Percentiles rank a stretch among this genome's conserved stretches.
phyloP scores from a whole-genome alignment of 768 basidiomycete species.

The Lentinus brumalis region DNA sequence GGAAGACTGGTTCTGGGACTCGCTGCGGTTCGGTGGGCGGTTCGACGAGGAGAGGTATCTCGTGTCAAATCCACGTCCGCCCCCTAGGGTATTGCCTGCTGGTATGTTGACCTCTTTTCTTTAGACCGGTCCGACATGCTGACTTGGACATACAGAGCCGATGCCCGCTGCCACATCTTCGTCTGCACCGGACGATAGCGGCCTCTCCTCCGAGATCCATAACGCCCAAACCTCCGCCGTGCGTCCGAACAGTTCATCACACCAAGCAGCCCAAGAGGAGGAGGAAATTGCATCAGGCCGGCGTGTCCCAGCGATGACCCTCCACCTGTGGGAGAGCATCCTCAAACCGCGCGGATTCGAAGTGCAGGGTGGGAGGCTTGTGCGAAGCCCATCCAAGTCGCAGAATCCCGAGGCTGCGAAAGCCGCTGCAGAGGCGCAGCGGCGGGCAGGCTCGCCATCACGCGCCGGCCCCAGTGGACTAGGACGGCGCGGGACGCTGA shows the following conservation, averaged over 20 bases:
- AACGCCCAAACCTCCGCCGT: conserved; percentile 3
- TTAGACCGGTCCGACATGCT: neutral
- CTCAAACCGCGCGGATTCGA: conserved; percentile 70
- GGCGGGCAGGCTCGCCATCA: conserved; percentile 11
- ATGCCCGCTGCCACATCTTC: conserved; percentile 24
- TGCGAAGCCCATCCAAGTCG: conserved; percentile 61
- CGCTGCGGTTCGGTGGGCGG: conserved; percentile 65
- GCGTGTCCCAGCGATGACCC: conserved; percentile 61
- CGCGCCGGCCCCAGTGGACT: conserved; percentile 2
- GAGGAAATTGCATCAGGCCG: conserved; percentile 60
- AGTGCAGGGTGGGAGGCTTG: conserved; percentile 57
- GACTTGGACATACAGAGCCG: neutral
- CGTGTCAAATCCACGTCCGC: conserved; percentile 60
- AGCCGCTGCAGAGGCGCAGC: conserved; percentile 9
- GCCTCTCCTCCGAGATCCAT: conserved; percentile 20
- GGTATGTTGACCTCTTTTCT: conserved; percentile 3
- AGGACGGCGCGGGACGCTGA: conserved; percentile 3
- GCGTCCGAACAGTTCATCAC: neutral
- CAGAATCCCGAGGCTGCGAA: conserved; percentile 6
- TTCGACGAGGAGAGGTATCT: conserved; percentile 66
- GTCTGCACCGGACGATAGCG: conserved; percentile 19
- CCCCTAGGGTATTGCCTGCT: conserved; percentile 42
- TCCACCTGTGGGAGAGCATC: conserved; percentile 72
- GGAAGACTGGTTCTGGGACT: conserved; percentile 99
- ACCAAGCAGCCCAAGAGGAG: conserved; percentile 39